Evolutionary conservation across 352 stramenopile species (phyloP), one percentile per base, ranked within the genome.

Genomic region (Pythium aquatile): DNA sequence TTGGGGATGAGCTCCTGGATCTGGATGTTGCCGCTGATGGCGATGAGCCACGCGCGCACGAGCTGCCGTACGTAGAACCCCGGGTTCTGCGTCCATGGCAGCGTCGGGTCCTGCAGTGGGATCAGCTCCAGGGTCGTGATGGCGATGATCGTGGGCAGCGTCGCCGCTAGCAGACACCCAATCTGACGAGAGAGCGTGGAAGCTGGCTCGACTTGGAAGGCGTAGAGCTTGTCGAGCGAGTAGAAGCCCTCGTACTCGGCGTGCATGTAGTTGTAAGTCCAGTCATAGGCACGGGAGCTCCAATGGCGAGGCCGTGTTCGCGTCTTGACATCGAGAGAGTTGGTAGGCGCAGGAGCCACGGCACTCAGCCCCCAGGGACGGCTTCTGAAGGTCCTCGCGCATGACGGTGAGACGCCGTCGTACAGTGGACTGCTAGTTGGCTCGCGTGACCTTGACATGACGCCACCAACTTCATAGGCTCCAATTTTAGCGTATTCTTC

Each of bases 41-140:
- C 59, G 5, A 68, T 59, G 14, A 73, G 40, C 29, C 70, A 58
- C 5, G 63, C 63, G 1, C 57, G 66, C 7, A 77, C 24, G 14
- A 72, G 68, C 35, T 70, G 63, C 0, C 73, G 72, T 16, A 68
- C 60, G 11, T 78, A 73, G 29, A 78, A 85, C 1, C 20, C 54
- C 10, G 54, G 28, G 20, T 57, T 59, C 47, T 49, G n/a, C 11
- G 3, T 37, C 62, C 62, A 68, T 8, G 46, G 54, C 6, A 54
- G 32, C 16, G 40, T 30, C 30, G 62, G 53, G 16, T 62, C 37
- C 30, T 68, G 30, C 3, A 68, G 47, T 2, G 48, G 48, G 29
- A 55, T 33, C 6, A 55, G 29, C 49, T 55, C 49, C 5, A 55
- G 7, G 49, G 14, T 26, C 16, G 30, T 17, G 5, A 29, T 29